Evolutionary conservation across 257 asterid species (phyloP).

Genomic region (Solanum medicagineum): DNA sequence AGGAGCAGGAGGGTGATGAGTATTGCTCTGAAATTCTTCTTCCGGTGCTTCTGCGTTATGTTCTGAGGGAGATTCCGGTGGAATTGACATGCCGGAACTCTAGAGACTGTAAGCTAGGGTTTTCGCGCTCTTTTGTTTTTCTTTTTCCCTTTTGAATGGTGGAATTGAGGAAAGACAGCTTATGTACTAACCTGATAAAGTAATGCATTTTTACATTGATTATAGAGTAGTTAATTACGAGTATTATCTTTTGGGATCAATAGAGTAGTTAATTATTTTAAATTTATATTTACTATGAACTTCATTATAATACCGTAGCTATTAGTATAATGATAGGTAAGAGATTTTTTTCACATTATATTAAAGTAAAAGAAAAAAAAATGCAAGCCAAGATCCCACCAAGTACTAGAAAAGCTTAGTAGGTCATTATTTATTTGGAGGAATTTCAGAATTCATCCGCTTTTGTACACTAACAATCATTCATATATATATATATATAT

Average conservation of each 20-base stretch:
- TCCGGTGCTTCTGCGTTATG: conserved; percentile 13
- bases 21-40: conserved; percentile 15
- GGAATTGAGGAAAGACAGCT: not conserved
- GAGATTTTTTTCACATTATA: too few relatives aligned
- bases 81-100: conserved; percentile 16
- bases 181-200: not conserved
- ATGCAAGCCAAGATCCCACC: not conserved
- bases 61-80: conserved; percentile 9
- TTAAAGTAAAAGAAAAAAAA: too few relatives aligned
- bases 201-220: not conserved
- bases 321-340: too few relatives aligned
- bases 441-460: too few relatives aligned
- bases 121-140: not conserved
- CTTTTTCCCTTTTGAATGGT: not conserved
- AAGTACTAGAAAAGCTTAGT: not conserved
- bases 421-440: not conserved
- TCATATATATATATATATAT: not conserved
- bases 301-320: too few relatives aligned
- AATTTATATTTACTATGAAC: too few relatives aligned
- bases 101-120: not conserved
- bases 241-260: too few relatives aligned
- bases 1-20: conserved; percentile 81
- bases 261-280: too few relatives aligned
- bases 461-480: not conserved
- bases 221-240: not conserved